Conservation (phyloP, 73 alveolate genomes). For the Tetrahymena elliotti region DNA sequence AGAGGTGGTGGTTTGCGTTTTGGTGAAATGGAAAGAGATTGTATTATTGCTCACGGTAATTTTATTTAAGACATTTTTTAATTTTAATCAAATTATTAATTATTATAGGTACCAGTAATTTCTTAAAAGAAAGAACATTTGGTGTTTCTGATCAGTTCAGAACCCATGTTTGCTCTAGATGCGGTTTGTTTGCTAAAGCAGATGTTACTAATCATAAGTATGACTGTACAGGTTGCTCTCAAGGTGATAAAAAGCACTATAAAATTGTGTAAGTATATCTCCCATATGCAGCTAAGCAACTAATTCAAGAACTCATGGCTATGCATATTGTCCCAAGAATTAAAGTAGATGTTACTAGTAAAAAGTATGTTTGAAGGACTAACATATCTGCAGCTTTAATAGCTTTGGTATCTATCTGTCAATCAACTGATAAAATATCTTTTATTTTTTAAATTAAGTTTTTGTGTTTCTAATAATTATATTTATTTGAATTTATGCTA, state of each 20-base stretch:
- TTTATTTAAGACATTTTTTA: background rate
- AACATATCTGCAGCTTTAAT: too few species aligned
- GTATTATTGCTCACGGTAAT: conserved; percentile 98
- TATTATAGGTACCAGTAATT: conserved; percentile 40
- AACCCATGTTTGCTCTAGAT: conserved; percentile 78
- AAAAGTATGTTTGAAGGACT: background rate
- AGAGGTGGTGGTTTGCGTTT: conserved; percentile 99
- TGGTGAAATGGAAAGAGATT: conserved; percentile 99
- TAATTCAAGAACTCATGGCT: conserved; percentile 96
- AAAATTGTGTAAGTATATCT: conserved; percentile 77
- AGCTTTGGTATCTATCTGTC: background rate
- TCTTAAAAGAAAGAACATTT: conserved; percentile 92
- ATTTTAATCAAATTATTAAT: background rate
- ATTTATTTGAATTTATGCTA: too few species aligned
- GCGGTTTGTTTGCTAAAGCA: conserved; percentile 91
- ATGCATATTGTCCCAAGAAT: conserved; percentile 98
- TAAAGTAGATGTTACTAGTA: background rate
- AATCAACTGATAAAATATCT: too few species aligned
- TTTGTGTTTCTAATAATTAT: too few species aligned
- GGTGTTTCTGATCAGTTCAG: conserved; percentile 96
- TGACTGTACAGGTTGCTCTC: conserved; percentile 87
- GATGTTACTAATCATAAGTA: conserved; percentile 70
- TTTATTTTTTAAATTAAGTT: too few species aligned
- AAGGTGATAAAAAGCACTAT: conserved; percentile 27
- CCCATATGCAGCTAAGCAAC: conserved; percentile 98